Conservation (phyloP, 2,329 filamentous ascomycete genomes). For the Aspergillus latus region DNA sequence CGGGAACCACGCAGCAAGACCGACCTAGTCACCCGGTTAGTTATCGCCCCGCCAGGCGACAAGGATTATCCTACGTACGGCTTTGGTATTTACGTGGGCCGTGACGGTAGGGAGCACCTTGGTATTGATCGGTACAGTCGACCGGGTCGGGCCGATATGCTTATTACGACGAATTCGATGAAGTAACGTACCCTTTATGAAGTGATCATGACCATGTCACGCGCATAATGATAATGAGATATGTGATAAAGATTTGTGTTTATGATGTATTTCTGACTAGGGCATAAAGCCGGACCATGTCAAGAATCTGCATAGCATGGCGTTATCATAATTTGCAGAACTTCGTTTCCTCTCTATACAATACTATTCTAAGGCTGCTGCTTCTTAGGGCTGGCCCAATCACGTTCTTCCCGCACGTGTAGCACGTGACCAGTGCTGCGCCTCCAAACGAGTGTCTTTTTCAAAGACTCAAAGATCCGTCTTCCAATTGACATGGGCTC, state of each 20-base stretch:
- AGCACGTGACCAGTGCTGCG: not conserved
- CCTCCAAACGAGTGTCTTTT: not conserved
- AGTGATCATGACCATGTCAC: not conserved
- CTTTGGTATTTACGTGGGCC: slow-evolving; percentile 58
- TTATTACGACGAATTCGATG: slow-evolving; percentile 39
- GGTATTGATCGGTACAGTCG: slow-evolving; percentile 58
- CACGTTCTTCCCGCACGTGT: not conserved
- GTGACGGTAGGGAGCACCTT: slow-evolving; percentile 60
- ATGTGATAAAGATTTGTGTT: not conserved
- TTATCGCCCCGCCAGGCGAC: slow-evolving; percentile 50
- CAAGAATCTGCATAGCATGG: slow-evolving; percentile 3
- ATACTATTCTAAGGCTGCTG: too few species aligned
- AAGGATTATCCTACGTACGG: slow-evolving; percentile 49
- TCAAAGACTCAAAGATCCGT: not conserved
- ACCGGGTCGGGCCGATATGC: slow-evolving; percentile 44
- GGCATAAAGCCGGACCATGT: not conserved
- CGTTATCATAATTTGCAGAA: not conserved
- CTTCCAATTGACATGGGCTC: not conserved
- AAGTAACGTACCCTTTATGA: slow-evolving; percentile 13
- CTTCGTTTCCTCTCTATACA: not conserved
- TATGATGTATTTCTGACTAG: not conserved
- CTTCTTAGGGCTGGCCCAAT: slow-evolving; percentile 2
- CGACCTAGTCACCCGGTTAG: slow-evolving; percentile 68
- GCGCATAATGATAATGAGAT: slow-evolving; percentile 17
- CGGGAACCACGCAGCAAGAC: slow-evolving; percentile 64